Conservation (phyloP, 768 basidiomycete genomes). For the Russula emetica region DNA sequence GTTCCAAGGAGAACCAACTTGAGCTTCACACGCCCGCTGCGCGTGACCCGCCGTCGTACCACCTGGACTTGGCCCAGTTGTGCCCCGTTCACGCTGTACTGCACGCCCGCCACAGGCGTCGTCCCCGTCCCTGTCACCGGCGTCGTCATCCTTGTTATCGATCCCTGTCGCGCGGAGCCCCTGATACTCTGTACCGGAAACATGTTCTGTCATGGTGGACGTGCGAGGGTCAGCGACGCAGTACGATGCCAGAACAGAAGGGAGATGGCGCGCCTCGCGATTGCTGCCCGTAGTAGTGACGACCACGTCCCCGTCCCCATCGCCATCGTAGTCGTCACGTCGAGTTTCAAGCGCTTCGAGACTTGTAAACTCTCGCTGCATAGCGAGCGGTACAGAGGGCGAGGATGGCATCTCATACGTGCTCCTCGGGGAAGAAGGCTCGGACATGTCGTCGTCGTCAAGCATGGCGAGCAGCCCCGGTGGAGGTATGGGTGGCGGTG, state of each 20-base stretch:
- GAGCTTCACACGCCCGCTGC: constrained; percentile 27
- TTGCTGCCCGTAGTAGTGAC: constrained; percentile 1
- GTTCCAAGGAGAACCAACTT: constrained; percentile 25
- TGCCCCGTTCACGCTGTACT: constrained; percentile 18
- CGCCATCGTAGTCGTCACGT: not conserved
- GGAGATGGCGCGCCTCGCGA: constrained; percentile 24
- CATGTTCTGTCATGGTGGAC: constrained; percentile 18
- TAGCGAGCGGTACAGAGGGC: not conserved
- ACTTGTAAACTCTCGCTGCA: constrained; percentile 21
- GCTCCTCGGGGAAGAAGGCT: constrained; percentile 22
- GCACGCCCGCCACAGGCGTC: not conserved
- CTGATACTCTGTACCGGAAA: constrained; percentile 6
- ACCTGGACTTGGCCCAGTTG: constrained; percentile 24
- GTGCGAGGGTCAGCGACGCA: constrained; percentile 7
- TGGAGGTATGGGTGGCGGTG: not conserved
- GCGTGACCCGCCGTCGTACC: constrained; percentile 26
- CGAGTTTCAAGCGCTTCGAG: constrained; percentile 15
- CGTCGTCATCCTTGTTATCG: not conserved
- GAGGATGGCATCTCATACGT: constrained; percentile 17
- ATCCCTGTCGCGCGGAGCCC: constrained; percentile 1
- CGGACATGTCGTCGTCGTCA: constrained; percentile 10
- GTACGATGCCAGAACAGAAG: constrained; percentile 10
- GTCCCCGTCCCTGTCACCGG: not conserved
- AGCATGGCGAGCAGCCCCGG: constrained; percentile 9
- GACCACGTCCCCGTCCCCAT: not conserved